Percentiles rank a stretch among this genome's conserved stretches.
Evolutionary conservation across 345 rosid genomes (phyloP).

Genomic region (Noccaea caerulescens): DNA sequence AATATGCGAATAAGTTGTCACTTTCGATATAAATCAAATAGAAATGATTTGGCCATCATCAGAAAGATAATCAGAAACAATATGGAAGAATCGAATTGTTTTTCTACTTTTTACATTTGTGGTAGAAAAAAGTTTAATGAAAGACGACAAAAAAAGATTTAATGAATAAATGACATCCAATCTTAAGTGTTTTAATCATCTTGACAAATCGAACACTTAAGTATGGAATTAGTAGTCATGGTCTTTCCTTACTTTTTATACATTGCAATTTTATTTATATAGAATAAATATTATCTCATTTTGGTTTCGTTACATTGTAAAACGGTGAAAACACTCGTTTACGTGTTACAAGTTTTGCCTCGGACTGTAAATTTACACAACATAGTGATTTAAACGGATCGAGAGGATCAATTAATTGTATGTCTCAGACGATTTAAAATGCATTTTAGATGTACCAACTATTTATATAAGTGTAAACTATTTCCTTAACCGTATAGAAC

Average conservation of each 20-base stretch:
- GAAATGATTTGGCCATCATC: conserved; percentile 42
- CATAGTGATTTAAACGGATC: neutral
- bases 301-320: neutral
- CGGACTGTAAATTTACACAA: neutral
- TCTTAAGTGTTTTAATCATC: conserved; percentile 7
- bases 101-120: conserved; percentile 13
- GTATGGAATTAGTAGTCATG: neutral
- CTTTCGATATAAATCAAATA: conserved; percentile 25
- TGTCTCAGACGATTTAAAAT: neutral
- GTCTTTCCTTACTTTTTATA: neutral
- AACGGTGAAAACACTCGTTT: neutral
- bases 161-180: neutral
- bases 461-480: neutral
- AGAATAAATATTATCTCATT: neutral
- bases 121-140: neutral
- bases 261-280: neutral
- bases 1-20: neutral
- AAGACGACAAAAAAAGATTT: neutral
- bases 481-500: neutral
- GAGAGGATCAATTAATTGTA: neutral
- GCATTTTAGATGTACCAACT: neutral
- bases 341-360: neutral
- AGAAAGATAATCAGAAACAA: conserved; percentile 18
- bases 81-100: conserved; percentile 5
- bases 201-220: conserved; percentile 3